These are phyloP conservation scores for Mycena galericulata DNA, from an alignment of 768 basidiomycete genomes.

Conservation along the genomic window DNA sequence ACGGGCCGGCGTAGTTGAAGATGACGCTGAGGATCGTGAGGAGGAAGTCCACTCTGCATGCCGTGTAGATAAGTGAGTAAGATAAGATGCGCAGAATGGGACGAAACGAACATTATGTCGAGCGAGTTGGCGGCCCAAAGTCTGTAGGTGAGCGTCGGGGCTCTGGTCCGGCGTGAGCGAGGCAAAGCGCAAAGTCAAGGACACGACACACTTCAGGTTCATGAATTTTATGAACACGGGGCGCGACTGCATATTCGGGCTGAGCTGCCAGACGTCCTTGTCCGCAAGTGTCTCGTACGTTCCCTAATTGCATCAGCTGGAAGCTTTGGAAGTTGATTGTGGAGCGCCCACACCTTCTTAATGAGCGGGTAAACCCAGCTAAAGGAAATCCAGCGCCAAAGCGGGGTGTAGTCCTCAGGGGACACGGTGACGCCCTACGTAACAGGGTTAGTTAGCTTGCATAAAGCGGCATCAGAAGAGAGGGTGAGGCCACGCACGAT, in stretches of 20 bases:
- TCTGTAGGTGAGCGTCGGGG: slow-evolving; percentile 53
- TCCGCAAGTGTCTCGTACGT: slow-evolving; percentile 70
- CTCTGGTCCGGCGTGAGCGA: slow-evolving; percentile 36
- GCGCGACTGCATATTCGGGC: slow-evolving; percentile 73
- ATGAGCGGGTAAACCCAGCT: slow-evolving; percentile 78
- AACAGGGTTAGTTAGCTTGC: slow-evolving; percentile 32
- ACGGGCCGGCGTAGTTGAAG: slow-evolving; percentile 86
- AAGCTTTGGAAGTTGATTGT: not conserved
- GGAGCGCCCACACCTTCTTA: slow-evolving; percentile 54
- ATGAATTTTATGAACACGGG: slow-evolving; percentile 69
- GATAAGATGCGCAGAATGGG: not conserved
- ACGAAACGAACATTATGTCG: slow-evolving; percentile 59
- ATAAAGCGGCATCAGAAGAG: not conserved
- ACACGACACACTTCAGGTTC: slow-evolving; percentile 2
- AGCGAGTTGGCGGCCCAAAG: slow-evolving; percentile 59
- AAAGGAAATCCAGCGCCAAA: slow-evolving; percentile 80
- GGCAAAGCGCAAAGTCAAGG: not conserved
- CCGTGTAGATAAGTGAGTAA: not conserved
- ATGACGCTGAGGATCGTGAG: slow-evolving; percentile 77
- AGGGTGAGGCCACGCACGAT: slow-evolving; percentile 63
- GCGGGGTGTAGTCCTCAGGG: slow-evolving; percentile 81
- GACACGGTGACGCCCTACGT: slow-evolving; percentile 68
- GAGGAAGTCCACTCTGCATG: slow-evolving; percentile 67
- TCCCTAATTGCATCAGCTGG: slow-evolving; percentile 45
- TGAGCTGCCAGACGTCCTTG: slow-evolving; percentile 77